A percentile compares a stretch with the other conserved stretches of the same genome.
These are phyloP conservation scores for Eucalyptus lansdowneana DNA, from an alignment of 345 rosid species.

Conservation along the genomic window DNA sequence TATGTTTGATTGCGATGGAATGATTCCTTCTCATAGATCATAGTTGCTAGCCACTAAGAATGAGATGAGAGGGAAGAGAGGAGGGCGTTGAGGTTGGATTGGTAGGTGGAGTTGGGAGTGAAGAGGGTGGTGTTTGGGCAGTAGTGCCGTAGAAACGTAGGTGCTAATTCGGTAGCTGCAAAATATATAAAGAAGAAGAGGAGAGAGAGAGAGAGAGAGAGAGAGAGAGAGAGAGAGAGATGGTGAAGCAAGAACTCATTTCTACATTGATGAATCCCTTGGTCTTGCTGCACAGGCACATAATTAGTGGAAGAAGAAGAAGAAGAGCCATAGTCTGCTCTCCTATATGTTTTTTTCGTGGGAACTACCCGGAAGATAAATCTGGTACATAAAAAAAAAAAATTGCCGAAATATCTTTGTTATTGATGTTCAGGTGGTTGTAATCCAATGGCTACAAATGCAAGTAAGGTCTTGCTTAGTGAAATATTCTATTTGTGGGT, in stretches of 20 bases:
- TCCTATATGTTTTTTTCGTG: too few relatives aligned
- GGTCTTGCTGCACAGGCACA: not conserved
- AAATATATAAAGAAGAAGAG: not conserved
- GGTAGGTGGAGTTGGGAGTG: constrained; percentile 4
- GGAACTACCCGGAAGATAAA: not conserved
- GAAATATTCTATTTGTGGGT: too few relatives aligned
- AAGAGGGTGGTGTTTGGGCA: not conserved
- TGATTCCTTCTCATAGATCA: not conserved
- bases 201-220: not conserved
- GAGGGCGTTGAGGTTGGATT: not conserved
- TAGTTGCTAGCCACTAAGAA: not conserved
- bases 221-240: not conserved
- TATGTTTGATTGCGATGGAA: not conserved
- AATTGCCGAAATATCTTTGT: too few relatives aligned
- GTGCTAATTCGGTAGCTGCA: not conserved
- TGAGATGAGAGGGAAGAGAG: not conserved
- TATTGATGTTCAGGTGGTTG: too few relatives aligned
- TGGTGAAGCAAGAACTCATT: not conserved
- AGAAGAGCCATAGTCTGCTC: not conserved
- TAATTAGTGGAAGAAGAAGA: not conserved
- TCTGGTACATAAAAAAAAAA: too few relatives aligned
- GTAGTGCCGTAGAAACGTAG: not conserved
- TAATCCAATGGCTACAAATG: too few relatives aligned
- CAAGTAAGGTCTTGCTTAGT: too few relatives aligned
- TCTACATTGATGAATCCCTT: not conserved